A percentile compares a stretch with the other conserved stretches of the same genome.
Conservation (phyloP, 331 rosid species). For the Rosa hybrid region DNA sequence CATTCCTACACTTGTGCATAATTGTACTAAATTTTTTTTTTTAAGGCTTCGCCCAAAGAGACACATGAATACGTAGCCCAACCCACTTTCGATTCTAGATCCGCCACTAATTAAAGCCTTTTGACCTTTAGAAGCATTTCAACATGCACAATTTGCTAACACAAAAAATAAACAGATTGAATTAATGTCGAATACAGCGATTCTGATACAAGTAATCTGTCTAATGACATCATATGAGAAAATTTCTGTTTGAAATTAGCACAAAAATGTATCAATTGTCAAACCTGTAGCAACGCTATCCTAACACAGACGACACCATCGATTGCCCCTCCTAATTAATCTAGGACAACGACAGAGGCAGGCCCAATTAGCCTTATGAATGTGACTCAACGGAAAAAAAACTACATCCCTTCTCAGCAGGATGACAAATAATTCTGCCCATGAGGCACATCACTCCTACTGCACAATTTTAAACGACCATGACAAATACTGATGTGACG, state of each 20-base stretch:
- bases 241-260: neutral
- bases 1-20: no score
- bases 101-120: no score
- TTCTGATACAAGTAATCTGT: neutral
- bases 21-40: no score
- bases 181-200: neutral
- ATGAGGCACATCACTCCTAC: neutral
- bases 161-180: neutral
- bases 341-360: neutral
- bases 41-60: no score
- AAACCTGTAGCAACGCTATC: neutral
- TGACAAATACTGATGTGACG: neutral
- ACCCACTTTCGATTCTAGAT: no score
- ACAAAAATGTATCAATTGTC: neutral
- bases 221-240: neutral
- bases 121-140: neutral
- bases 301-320: neutral
- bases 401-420: neutral
- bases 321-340: neutral
- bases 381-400: neutral
- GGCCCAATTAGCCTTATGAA: neutral
- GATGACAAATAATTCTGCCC: neutral
- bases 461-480: neutral
- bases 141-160: neutral
- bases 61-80: no score